phyloP scores from a whole-genome alignment of 768 basidiomycete genomes.

The Suillus bovinus region DNA sequence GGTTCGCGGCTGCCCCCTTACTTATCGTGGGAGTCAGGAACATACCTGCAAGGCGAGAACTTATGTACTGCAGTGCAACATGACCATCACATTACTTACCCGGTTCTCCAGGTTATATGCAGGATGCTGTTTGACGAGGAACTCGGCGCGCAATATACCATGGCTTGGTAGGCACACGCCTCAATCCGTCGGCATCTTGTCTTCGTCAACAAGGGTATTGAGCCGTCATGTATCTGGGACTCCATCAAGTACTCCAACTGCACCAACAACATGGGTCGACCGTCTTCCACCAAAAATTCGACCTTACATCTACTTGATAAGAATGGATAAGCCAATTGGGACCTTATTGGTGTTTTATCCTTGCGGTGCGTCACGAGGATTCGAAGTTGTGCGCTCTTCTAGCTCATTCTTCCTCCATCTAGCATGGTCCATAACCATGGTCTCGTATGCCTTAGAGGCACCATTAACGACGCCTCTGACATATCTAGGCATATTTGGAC shows the following conservation, averaged over 20 bases:
- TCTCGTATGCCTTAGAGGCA: slow-evolving; percentile 73
- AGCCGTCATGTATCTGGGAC: slow-evolving; percentile 17
- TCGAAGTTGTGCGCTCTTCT: not conserved
- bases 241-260: slow-evolving; percentile 9
- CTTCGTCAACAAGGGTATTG: not conserved
- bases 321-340: slow-evolving; percentile 96
- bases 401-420: not conserved
- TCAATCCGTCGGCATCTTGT: not conserved
- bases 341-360: slow-evolving; percentile 91
- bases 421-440: slow-evolving; percentile 99
- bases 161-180: not conserved
- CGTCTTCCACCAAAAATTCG: slow-evolving; percentile 54
- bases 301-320: slow-evolving; percentile 85
- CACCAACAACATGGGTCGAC: slow-evolving; percentile 62
- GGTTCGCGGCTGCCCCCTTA: too few relatives aligned
- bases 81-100: not conserved
- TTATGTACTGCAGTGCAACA: not conserved
- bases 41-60: not conserved
- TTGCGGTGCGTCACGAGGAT: slow-evolving; percentile 63
- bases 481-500: slow-evolving; percentile 81
- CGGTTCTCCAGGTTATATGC: not conserved
- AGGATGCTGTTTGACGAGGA: not conserved
- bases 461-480: slow-evolving; percentile 69
- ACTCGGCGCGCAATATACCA: not conserved
- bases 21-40: too few relatives aligned